A percentile compares a stretch with the other conserved stretches of the same genome.
phyloP scores from a whole-genome alignment of 768 basidiomycete species.

The Russula foetens region DNA sequence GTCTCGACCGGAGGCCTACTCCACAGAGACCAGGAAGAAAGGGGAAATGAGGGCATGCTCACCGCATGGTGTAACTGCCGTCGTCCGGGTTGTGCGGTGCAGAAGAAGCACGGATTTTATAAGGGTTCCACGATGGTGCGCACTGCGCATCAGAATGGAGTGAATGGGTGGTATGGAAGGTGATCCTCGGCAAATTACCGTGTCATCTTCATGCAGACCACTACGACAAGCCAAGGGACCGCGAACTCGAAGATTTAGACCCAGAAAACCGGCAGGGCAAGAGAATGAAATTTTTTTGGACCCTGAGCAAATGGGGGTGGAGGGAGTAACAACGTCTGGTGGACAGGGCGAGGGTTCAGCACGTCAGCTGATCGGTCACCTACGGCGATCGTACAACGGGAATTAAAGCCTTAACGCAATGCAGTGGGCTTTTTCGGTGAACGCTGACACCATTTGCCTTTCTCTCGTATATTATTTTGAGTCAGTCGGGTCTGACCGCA shows the following conservation, averaged over 20 bases:
- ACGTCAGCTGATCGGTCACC: conserved; percentile 1
- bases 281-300: neutral
- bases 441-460: neutral
- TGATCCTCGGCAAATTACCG: neutral
- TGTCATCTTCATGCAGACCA: neutral
- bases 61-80: neutral
- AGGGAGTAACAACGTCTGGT: neutral
- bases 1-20: neutral
- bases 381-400: neutral
- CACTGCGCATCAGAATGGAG: neutral
- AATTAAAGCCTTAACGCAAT: neutral
- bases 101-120: neutral
- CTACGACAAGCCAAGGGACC: neutral
- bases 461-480: neutral
- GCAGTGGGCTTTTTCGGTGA: neutral
- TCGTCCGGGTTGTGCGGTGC: neutral
- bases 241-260: too few relatives aligned
- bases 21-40: neutral
- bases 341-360: neutral
- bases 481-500: neutral
- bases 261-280: neutral
- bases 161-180: neutral
- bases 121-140: neutral
- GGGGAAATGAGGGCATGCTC: neutral
- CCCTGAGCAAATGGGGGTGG: neutral